A percentile compares a stretch with the other conserved stretches of the same genome.
Evolutionary conservation across 2,329 filamentous ascomycete species (phyloP).

Genomic region (Pseudocercospora pini-densiflorae): DNA sequence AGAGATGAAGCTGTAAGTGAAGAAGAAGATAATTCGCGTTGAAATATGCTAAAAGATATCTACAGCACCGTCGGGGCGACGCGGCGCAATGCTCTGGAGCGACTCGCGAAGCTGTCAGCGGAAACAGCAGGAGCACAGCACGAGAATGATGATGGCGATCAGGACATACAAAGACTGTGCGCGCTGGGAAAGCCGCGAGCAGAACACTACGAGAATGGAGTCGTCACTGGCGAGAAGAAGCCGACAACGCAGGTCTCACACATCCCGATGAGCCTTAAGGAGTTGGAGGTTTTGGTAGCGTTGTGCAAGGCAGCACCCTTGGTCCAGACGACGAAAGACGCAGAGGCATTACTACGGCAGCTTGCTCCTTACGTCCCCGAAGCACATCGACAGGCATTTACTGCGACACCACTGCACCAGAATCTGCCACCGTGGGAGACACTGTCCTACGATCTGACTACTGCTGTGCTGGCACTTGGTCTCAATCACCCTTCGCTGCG

Average conservation of each 20-base stretch:
- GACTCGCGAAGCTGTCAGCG: constrained; percentile 54
- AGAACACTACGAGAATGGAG: not conserved
- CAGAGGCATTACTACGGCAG: constrained; percentile 77
- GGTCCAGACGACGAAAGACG: constrained; percentile 71
- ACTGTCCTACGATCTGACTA: constrained; percentile 76
- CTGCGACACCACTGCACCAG: constrained; percentile 79
- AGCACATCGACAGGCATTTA: constrained; percentile 77
- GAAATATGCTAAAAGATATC: constrained; percentile 28
- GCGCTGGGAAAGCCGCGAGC: constrained; percentile 33
- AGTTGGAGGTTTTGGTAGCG: constrained; percentile 89
- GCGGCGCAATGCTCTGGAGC: constrained; percentile 55
- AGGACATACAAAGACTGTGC: constrained; percentile 49
- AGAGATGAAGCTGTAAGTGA: not conserved
- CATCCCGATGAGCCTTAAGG: constrained; percentile 66
- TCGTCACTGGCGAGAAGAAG: constrained; percentile 19
- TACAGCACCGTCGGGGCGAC: constrained; percentile 37
- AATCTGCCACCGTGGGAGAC: constrained; percentile 86
- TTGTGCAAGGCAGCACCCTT: constrained; percentile 87
- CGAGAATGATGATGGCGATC: constrained; percentile 29
- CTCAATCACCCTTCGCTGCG: constrained; percentile 72
- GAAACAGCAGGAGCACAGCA: constrained; percentile 34
- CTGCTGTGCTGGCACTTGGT: constrained; percentile 80
- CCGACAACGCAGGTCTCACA: constrained; percentile 25
- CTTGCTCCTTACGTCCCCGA: constrained; percentile 85
- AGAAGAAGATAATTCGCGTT: no score